Evolutionary conservation across 345 rosid species (phyloP).

Genomic region (Eucalyptus cladocalyx): DNA sequence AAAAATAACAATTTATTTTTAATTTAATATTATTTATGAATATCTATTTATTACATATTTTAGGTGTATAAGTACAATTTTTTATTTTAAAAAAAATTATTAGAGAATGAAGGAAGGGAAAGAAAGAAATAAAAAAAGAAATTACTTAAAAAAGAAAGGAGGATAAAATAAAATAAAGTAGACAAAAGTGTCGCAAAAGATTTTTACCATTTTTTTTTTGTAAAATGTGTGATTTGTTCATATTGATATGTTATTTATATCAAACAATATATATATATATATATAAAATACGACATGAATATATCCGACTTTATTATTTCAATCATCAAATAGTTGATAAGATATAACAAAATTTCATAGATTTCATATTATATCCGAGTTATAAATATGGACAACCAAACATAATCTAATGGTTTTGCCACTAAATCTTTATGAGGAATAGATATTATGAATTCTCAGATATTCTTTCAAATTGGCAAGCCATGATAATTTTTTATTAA

Average conservation of each 20-base stretch:
- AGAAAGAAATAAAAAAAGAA: too few relatives aligned
- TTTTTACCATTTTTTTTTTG: too few relatives aligned
- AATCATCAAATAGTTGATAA: accelerated
- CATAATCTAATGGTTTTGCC: accelerated
- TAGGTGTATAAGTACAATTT: too few relatives aligned
- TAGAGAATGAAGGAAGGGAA: too few relatives aligned
- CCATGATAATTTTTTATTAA: background rate
- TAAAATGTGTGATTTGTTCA: accelerated
- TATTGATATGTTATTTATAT: too few relatives aligned
- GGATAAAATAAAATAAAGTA: too few relatives aligned
- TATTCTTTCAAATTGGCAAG: background rate
- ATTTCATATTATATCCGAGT: accelerated
- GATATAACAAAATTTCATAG: accelerated
- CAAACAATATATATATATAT: too few relatives aligned
- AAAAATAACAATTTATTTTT: too few relatives aligned
- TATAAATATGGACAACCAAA: accelerated
- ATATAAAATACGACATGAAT: accelerated
- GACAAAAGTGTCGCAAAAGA: accelerated
- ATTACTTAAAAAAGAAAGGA: too few relatives aligned
- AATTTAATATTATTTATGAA: too few relatives aligned
- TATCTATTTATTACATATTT: too few relatives aligned
- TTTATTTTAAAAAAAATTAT: too few relatives aligned
- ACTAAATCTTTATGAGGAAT: background rate
- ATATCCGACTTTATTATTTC: accelerated
- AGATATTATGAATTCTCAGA: background rate